Conservation (phyloP, 495 filamentous ascomycete genomes). For the Monascus purpureus region DNA sequence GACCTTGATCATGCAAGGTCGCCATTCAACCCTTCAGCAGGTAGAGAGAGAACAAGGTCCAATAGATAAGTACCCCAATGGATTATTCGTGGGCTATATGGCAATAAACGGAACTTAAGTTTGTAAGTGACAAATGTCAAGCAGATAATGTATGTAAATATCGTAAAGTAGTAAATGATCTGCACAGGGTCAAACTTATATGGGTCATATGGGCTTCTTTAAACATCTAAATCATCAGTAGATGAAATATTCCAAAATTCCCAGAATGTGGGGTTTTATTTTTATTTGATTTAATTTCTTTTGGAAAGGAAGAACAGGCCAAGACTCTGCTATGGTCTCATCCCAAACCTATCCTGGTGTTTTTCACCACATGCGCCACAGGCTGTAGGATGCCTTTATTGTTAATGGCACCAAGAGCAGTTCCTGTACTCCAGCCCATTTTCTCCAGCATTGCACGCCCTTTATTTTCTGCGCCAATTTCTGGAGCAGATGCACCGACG, state of each 20-base stretch:
- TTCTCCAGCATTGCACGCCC: conserved; percentile 87
- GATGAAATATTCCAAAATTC: too few species aligned
- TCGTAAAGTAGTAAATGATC: too few species aligned
- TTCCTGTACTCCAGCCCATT: conserved; percentile 92
- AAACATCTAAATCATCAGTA: too few species aligned
- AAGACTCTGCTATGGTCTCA: too few species aligned
- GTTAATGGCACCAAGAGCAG: conserved; percentile 64
- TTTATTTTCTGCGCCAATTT: conserved; percentile 69
- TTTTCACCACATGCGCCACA: conserved; percentile 79
- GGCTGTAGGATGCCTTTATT: conserved; percentile 84
- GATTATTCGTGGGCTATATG: too few species aligned
- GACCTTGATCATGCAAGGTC: conserved; percentile 45
- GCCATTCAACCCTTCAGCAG: conserved; percentile 14
- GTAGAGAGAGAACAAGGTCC: conserved; percentile 20
- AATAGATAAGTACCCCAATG: conserved; percentile 5
- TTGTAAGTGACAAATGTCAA: too few species aligned
- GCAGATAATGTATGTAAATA: too few species aligned
- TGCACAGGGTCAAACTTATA: too few species aligned
- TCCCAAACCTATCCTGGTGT: conserved; percentile 69
- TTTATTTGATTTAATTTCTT: too few species aligned
- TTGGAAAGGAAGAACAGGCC: too few species aligned
- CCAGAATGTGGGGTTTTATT: too few species aligned
- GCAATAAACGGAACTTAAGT: neutral
- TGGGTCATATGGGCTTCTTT: too few species aligned
- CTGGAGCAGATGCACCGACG: conserved; percentile 71